Conservation (phyloP, 106 monocot genomes). For the Hemerocallis citrina region DNA sequence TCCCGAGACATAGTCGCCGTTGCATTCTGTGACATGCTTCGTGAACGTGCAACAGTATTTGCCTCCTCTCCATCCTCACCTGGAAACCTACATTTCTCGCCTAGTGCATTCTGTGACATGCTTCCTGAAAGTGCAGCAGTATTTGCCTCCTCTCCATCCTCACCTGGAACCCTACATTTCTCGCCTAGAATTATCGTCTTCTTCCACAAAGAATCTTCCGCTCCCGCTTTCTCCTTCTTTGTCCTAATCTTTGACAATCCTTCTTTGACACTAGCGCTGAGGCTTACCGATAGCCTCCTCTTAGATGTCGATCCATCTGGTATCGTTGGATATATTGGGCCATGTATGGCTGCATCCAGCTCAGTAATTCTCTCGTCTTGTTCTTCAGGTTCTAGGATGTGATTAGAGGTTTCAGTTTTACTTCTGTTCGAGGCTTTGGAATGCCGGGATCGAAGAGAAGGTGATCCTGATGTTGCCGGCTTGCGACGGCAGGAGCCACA, state of each 20-base stretch:
- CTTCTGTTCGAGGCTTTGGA: not conserved
- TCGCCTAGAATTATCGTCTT: constrained; percentile 52
- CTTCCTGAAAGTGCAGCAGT: too few relatives aligned
- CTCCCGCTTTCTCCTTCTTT: constrained; percentile 17
- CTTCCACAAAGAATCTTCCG: constrained; percentile 35
- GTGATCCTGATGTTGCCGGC: not conserved
- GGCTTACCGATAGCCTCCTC: constrained; percentile 22
- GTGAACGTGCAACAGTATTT: too few relatives aligned
- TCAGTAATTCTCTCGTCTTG: not conserved
- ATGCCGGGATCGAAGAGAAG: not conserved
- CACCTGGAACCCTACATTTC: constrained; percentile 26
- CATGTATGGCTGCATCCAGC: not conserved
- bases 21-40: too few relatives aligned
- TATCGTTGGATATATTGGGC: not conserved
- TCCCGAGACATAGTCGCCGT: too few relatives aligned
- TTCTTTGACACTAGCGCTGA: constrained; percentile 20
- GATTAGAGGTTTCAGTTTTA: not conserved
- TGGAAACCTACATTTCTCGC: constrained; percentile 36
- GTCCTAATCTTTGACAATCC: constrained; percentile 20
- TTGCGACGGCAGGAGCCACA: constrained; percentile 7
- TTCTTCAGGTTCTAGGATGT: not conserved
- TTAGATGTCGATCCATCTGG: not conserved
- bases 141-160: constrained; percentile 10
- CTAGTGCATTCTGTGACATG: too few relatives aligned
- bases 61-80: constrained; percentile 9